Conservation (phyloP, 1,284 basidiomycete species). For the Moniliella sp. region DNA sequence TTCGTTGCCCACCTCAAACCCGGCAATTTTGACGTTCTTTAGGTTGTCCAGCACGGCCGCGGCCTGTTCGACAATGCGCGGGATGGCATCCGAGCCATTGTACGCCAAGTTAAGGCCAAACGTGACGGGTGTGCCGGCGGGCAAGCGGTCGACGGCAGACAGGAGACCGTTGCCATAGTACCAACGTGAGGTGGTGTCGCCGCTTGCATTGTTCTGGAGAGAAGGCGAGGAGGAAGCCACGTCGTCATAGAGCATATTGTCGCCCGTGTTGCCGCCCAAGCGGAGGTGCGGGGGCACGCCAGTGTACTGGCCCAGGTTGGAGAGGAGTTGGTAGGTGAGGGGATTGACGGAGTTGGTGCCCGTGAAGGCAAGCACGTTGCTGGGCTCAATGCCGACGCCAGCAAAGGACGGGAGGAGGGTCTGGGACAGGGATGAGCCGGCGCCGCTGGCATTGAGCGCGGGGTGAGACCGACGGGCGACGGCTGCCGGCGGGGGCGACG, state of each 20-base stretch:
- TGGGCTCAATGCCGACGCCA: conserved; percentile 19
- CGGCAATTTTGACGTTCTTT: conserved; percentile 5
- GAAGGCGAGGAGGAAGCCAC: no score
- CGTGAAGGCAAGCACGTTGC: conserved; percentile 13
- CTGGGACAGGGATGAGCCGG: no score
- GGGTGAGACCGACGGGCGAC: no score
- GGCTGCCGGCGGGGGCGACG: no score
- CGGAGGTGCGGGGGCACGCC: no score
- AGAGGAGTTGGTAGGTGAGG: no score
- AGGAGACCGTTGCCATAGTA: conserved; percentile 12
- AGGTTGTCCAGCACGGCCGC: conserved; percentile 7
- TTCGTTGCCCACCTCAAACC: conserved; percentile 19
- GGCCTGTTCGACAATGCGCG: conserved; percentile 9
- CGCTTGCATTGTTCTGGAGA: conserved; percentile 4
- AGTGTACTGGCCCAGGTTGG: no score
- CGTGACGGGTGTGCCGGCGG: no score
- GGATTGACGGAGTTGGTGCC: no score
- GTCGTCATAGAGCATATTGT: conserved; percentile 12
- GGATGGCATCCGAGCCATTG: conserved; percentile 6
- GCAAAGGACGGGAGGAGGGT: conserved; percentile 16
- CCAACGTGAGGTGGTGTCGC: conserved; percentile 6
- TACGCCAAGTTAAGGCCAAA: conserved; percentile 18
- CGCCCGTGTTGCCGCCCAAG: no score
- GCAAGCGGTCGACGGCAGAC: conserved; percentile 7
- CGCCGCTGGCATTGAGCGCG: no score